Base-by-base conservation (phyloP, 345 rosid species). In the Acer saccharum region DNA sequence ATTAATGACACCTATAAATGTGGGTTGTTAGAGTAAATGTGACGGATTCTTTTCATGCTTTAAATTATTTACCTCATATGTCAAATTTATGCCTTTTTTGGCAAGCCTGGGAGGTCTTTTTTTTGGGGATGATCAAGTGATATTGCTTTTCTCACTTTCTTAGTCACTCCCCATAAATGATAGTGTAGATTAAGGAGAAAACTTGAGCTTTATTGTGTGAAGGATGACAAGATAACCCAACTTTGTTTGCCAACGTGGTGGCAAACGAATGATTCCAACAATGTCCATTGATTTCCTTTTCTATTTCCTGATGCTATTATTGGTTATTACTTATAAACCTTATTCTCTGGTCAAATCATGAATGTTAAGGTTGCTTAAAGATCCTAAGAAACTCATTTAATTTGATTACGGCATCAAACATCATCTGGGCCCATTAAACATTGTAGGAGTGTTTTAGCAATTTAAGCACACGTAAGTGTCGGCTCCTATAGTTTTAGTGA, bases 211-310 rank as follows among this genome's bases (percentile, higher is more conserved):
- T 39, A 46, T 54, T 32, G 35, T 65, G n/a, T 66, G 71, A 75
- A 75, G 35, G 67, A 27, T 54, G 65, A 75, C 50, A 66, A 66
- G 62, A 50, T 54, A 54, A 54, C 21, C 25, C 32, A 75, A 54
- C 17, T 35, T 20, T 35, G 62, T 55, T 35, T 20, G 72, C 65
- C 78, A 75, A 75, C 71, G 65, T 65, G 72, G 65, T 52, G 65
- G 65, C 71, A 65, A 46, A 50, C 7, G 29, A 50, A 18, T 52
- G 18, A 73, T 50, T 65, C 10, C 7, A 29, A 32, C 1, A 74
- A 2, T 50, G 10, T 74, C 60, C 61, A 32, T 75, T 52, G 12
- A 66, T 65, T 74, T 18, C 57, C 41, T 74, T 48, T 46, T n/a
- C 60, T 69, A 43, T 10, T 74, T 74, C 12, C 11, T 2, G 21